Evolutionary conservation across 108 stramenopile genomes (phyloP), one percentile per base, ranked within the genome.

Genomic region (Conticribra guillardii): DNA sequence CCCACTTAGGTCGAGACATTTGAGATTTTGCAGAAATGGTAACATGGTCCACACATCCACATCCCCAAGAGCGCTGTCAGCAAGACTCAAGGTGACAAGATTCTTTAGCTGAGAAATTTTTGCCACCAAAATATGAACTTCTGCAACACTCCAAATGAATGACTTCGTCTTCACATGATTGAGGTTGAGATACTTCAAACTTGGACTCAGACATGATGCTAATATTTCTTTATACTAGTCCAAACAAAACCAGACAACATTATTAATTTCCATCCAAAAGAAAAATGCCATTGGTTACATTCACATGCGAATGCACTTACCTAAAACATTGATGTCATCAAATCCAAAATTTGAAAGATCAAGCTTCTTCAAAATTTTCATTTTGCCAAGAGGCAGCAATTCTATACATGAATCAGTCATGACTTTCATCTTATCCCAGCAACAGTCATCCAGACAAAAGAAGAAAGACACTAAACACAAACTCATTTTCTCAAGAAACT

Each of bases 301-400:
- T n/a, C n/a, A n/a, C n/a, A n/a, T n/a, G n/a, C n/a, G n/a, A n/a
- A n/a, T n/a, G n/a, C n/a, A n/a, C n/a, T n/a, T n/a, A n/a, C n/a
- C n/a, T n/a, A n/a, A n/a, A n/a, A n/a, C n/a, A n/a, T n/a, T n/a
- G 16, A 63, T 33, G 18, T 63, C 62, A 50, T 63, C 62, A 50
- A 63, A 63, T 4, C 62, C 62, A 49, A 48, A 62, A 45, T 62
- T 45, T 4, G 23, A 28, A 22, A 62, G 60, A 15, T 45, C 44
- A 47, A 62, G 60, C 47, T 62, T 62, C 60, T 47, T 62, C 45
- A 62, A 47, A 26, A 26, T 45, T 23, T 41, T 41, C 60, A 62
- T 47, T 2, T 21, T 62, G 14, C 45, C 60, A 62, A 62, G 41
- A 9, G 45, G 26, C 23, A 47, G 11, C 22, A 62, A 27, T 21